Base-by-base conservation (phyloP, 2,329 filamentous ascomycete genomes). In the Alternaria postmessia region DNA sequence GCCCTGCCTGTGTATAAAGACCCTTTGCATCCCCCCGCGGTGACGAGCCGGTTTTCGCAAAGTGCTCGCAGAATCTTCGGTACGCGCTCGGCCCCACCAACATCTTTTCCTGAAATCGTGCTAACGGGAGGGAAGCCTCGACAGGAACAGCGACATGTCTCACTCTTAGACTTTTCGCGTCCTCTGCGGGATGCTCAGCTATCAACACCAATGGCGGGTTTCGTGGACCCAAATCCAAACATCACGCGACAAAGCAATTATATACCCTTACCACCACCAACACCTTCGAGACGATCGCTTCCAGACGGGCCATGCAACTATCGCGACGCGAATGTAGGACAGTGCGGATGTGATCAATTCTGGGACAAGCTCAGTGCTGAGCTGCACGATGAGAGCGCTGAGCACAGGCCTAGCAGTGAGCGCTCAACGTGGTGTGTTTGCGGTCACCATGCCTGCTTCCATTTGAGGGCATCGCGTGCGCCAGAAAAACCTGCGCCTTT, bases 361-460 rank as follows among this genome's bases (percentile, higher is more conserved):
- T 86, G 83, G 82, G 75, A 77, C 60, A 74, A 72, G 51, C 51
- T 63, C 44, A 78, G 72, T 48, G 73, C 68, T 51, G 72, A 77
- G 39, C 57, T 77, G 20, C 73, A 78, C 49, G 67, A 73, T 24
- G 70, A 63, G 14, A 75, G 72, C 53, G 55, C 52, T 16, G 66
- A 72, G 46, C 61, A 73, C 54, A 69, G 63, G 34, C 58, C 67
- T 12, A 61, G 64, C 61, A 74, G 67, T 51, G 64, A 72, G 64
- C 72, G 71, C 63, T 76, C 74, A 22, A 80, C 81, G 3, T 81
- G 72, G 75, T 87, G 85, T 73, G 81, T 83, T 56, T 87, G 85
- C 66, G 82, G 82, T 41, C 85, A 87, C 71, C 85, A 87, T 79
- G 84, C 84, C 7, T 87, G 85, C 72, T 87, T 83, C 69, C 85